Conservation (phyloP, 306 rosid species). For the Vigna nakashimae region DNA sequence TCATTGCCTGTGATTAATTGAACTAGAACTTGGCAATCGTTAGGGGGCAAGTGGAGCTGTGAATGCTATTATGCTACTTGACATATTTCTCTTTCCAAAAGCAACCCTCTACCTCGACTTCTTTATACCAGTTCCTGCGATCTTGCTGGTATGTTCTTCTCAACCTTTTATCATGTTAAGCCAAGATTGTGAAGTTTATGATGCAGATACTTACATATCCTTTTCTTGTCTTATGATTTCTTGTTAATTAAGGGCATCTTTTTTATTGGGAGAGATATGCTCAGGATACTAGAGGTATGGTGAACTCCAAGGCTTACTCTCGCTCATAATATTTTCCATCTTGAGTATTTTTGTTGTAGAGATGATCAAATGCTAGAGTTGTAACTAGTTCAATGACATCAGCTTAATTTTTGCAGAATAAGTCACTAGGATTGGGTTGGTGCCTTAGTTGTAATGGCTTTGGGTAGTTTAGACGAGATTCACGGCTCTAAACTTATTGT, state of each 20-base stretch:
- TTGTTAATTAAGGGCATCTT: slow-evolving; percentile 72
- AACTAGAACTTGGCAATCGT: slow-evolving; percentile 42
- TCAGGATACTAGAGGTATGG: slow-evolving; percentile 70
- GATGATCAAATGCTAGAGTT: slow-evolving; percentile 21
- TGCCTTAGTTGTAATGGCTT: neutral
- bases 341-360: slow-evolving; percentile 31
- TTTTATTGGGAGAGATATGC: slow-evolving; percentile 72
- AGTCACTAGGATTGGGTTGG: neutral
- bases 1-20: slow-evolving; percentile 40
- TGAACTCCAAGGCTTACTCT: slow-evolving; percentile 32
- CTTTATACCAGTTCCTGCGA: slow-evolving; percentile 85
- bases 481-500: neutral
- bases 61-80: slow-evolving; percentile 80
- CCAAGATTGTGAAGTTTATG: slow-evolving; percentile 34
- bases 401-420: neutral
- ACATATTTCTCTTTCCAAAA: slow-evolving; percentile 83
- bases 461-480: neutral
- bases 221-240: slow-evolving; percentile 38
- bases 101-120: slow-evolving; percentile 65
- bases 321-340: slow-evolving; percentile 25
- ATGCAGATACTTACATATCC: slow-evolving; percentile 38
- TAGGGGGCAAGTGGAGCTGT: slow-evolving; percentile 97
- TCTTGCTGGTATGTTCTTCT: slow-evolving; percentile 65
- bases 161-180: slow-evolving; percentile 22
- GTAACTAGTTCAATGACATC: slow-evolving; percentile 26